A percentile compares a stretch with the other conserved stretches of the same genome.
Conservation (phyloP, 2,329 filamentous ascomycete genomes). For the Alternaria longipes region DNA sequence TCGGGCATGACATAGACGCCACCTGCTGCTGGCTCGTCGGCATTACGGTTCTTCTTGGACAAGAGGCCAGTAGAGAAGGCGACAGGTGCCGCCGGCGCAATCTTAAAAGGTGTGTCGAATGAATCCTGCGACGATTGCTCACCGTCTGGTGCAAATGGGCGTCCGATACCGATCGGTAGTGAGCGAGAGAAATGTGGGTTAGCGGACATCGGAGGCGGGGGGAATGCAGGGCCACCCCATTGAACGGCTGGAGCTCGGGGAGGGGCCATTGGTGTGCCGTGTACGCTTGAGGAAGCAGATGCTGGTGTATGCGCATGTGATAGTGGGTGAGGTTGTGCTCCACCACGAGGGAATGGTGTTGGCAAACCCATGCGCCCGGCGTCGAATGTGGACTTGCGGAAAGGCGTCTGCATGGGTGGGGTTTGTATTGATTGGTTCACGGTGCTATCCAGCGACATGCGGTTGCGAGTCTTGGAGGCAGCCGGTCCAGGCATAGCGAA, state of each 20-base stretch:
- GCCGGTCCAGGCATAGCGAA: constrained; percentile 63
- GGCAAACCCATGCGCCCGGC: constrained; percentile 37
- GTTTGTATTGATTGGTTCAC: constrained; percentile 66
- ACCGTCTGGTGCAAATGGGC: constrained; percentile 59
- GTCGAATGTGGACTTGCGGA: constrained; percentile 48
- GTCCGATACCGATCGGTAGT: constrained; percentile 71
- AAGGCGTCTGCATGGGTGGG: constrained; percentile 71
- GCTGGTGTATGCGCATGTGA: constrained; percentile 88
- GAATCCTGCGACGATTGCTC: constrained; percentile 59
- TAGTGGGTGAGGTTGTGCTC: constrained; percentile 73
- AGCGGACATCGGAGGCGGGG: constrained; percentile 27
- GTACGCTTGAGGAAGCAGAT: constrained; percentile 80
- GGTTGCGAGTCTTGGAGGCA: constrained; percentile 69
- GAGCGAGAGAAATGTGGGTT: constrained; percentile 72
- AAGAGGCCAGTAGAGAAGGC: constrained; percentile 88
- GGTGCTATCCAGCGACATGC: constrained; percentile 82
- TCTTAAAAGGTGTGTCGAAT: constrained; percentile 82
- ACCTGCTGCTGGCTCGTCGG: constrained; percentile 68
- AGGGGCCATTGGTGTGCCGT: constrained; percentile 62
- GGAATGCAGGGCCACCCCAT: constrained; percentile 23
- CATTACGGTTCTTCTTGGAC: constrained; percentile 86
- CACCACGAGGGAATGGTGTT: constrained; percentile 34
- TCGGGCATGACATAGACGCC: constrained; percentile 80
- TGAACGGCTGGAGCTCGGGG: constrained; percentile 42
- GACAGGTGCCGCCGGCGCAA: constrained; percentile 74